Evolutionary conservation across 1,139 yeast genomes (phyloP), one percentile per base, ranked within the genome.

Genomic region (Debaryomyces psychrophilus): DNA sequence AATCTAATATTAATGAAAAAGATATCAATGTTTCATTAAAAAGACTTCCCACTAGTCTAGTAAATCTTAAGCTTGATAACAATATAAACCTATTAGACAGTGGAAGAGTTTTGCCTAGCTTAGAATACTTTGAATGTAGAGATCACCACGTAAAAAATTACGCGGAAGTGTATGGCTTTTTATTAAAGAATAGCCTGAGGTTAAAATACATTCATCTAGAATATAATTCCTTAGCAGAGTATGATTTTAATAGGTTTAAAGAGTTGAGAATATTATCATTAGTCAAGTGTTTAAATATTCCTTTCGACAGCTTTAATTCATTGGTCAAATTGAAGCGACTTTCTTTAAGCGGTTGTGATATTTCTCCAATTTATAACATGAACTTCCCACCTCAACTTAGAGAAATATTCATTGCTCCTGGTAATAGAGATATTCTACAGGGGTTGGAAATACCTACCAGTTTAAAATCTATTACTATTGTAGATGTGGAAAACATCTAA

Each of bases 41-140:
- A 5, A 8, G 8, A 6, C 41, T 37, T 27, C 41, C 41, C 8
- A n/a, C 3, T 6, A 37, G 28, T 28, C 34, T 37, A 28, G 31
- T 27, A 12, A 11, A 28, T n/a, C 34, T 37, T 17, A 37, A 28
- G 15, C 27, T 37, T n/a, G 41, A 37, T n/a, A 9, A 22, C n/a
- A 27, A 18, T 20, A 28, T 37, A 12, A 37, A 17, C 15, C 2
- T 37, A 12, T 14, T 37, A 1, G 41, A 37, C 28, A 28, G 27
- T 12, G 41, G 41, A 8, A 37, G n/a, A 14, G 17, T 2, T 8
- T 28, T 37, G 2, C 34, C 41, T 14, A 27, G 12, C 2, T 37
- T 37, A n/a, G 26, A 37, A 37, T 37, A 27, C 28, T 28, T 37
- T 28, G 41, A 37, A 37, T 37, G 41, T 18, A 28, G 11, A 25